A percentile compares a stretch with the other conserved stretches of the same genome.
phyloP scores from a whole-genome alignment of 2,329 filamentous ascomycete species.

The Plectosphaerella cucumerina region DNA sequence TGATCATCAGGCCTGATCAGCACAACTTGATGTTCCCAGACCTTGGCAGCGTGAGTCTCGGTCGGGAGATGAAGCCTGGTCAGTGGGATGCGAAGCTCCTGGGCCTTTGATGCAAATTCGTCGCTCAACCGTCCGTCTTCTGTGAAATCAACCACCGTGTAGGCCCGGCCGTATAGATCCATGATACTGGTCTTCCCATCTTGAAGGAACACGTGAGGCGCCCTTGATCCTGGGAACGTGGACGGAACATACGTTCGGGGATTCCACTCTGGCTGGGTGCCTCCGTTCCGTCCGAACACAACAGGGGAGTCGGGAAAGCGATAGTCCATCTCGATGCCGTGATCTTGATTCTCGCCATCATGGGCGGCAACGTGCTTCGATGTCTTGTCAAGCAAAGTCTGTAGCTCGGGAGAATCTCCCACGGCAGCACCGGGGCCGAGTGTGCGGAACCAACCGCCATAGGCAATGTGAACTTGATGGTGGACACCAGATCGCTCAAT shows the following conservation, averaged over 20 bases:
- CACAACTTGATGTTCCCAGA: background rate
- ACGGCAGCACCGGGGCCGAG: background rate
- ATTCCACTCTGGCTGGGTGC: background rate
- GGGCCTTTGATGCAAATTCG: background rate
- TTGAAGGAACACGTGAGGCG: background rate
- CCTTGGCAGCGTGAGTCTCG: background rate
- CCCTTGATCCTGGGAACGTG: background rate
- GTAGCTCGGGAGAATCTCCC: background rate
- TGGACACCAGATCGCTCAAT: slow-evolving; percentile 10
- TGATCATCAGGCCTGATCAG: background rate
- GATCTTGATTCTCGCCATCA: slow-evolving; percentile 20
- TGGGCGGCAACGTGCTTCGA: slow-evolving; percentile 4
- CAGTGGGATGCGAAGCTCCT: background rate
- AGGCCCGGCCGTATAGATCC: background rate
- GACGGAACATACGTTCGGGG: background rate
- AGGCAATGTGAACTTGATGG: background rate
- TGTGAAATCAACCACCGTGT: background rate
- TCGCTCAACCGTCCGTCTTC: background rate
- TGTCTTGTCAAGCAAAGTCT: background rate
- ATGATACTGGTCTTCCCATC: background rate
- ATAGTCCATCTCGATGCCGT: slow-evolving; percentile 23
- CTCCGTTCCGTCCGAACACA: background rate
- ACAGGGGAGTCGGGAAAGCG: slow-evolving; percentile 22
- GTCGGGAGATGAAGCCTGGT: background rate
- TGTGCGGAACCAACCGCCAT: background rate